Evolutionary conservation across 257 asterid species (phyloP).

Genomic region (Primulina tabacum): DNA sequence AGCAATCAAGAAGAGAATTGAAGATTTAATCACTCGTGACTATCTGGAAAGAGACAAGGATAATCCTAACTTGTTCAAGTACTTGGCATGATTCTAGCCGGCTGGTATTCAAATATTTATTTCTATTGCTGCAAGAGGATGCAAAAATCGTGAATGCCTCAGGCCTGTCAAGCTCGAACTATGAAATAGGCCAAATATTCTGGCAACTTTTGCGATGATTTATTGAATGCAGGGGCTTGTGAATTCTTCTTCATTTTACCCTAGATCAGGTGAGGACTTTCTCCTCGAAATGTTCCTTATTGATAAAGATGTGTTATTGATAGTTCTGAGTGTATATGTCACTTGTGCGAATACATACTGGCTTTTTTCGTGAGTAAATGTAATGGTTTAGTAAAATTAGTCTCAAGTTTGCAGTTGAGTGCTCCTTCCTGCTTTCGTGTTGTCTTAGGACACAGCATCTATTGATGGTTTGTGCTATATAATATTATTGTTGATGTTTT

Average conservation of each 20-base stretch:
- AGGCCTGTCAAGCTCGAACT: constrained; percentile 11
- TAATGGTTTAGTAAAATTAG: constrained; percentile 15
- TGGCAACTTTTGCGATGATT: constrained; percentile 18
- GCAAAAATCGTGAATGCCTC: constrained; percentile 11
- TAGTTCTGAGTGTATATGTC: constrained; percentile 5
- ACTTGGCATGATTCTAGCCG: constrained; percentile 41
- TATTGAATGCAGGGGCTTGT: constrained; percentile 25
- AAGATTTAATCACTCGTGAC: constrained; percentile 65
- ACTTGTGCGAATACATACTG: background rate
- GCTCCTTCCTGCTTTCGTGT: background rate
- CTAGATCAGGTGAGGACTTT: constrained; percentile 8
- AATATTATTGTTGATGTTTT: background rate
- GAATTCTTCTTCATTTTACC: constrained; percentile 28
- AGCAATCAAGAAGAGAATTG: constrained; percentile 66
- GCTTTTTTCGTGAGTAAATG: constrained; percentile 6
- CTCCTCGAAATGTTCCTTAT: background rate
- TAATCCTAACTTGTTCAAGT: constrained; percentile 56
- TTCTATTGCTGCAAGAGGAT: constrained; percentile 11
- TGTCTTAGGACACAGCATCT: background rate
- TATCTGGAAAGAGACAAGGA: constrained; percentile 70
- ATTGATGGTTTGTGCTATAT: background rate
- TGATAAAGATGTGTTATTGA: constrained; percentile 11
- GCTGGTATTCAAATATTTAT: background rate
- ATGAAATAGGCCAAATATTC: constrained; percentile 19
- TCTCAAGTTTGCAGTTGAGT: background rate